These are phyloP conservation scores for Pseudogymnoascus sp. DNA, from an alignment of 2,329 filamentous ascomycete species.

Conservation along the genomic window DNA sequence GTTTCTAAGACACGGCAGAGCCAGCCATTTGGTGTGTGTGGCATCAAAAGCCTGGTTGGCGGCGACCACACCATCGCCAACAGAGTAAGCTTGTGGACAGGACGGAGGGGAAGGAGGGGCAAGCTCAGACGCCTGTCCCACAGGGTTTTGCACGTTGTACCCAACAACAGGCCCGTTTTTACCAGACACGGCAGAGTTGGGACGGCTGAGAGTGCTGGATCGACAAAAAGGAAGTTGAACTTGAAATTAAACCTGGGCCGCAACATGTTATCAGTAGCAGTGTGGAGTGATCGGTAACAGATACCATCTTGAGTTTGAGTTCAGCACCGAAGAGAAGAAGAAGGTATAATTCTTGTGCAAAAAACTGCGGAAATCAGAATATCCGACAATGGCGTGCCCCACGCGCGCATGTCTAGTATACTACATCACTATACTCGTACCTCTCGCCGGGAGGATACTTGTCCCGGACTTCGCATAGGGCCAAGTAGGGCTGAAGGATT, in stretches of 20 bases:
- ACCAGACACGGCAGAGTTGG: constrained; percentile 4
- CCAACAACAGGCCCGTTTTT: background rate
- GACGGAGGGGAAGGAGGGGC: constrained; percentile 1
- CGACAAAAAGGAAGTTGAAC: background rate
- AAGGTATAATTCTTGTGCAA: background rate
- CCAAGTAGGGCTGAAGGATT: constrained; percentile 9
- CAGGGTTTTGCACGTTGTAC: background rate
- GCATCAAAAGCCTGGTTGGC: background rate
- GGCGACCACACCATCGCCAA: background rate
- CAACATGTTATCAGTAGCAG: background rate
- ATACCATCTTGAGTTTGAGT: background rate
- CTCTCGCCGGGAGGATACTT: constrained; percentile 5
- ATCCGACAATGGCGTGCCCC: constrained; percentile 2
- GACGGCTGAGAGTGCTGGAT: background rate
- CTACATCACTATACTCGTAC: background rate
- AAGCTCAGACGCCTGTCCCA: constrained; percentile 4
- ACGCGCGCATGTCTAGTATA: background rate
- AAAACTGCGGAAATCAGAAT: background rate
- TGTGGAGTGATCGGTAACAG: background rate
- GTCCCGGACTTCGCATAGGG: constrained; percentile 2
- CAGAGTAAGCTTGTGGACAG: background rate
- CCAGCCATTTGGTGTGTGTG: background rate
- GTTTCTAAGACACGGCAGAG: constrained; percentile 5
- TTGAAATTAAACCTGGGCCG: background rate
- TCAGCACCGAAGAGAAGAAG: background rate